Conservation (phyloP, 2,329 filamentous ascomycete species). For the Penicillium sp. region DNA sequence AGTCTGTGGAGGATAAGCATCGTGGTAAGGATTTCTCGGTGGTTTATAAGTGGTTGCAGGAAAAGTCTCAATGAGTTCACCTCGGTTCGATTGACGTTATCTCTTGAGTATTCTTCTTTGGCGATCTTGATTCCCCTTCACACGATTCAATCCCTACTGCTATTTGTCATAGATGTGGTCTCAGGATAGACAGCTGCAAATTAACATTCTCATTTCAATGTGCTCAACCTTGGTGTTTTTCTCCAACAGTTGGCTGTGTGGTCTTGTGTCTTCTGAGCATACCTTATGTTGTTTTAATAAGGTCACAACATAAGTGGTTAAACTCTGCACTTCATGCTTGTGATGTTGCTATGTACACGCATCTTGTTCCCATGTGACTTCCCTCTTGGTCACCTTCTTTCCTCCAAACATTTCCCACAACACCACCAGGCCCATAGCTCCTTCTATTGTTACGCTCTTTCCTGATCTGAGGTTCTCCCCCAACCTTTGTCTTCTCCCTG, state of each 20-base stretch:
- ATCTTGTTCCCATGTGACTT: slow-evolving; percentile 2
- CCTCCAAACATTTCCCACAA: background rate
- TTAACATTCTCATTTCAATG: background rate
- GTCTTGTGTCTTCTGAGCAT: background rate
- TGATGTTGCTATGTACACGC: background rate
- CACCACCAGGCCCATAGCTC: background rate
- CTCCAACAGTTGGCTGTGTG: background rate
- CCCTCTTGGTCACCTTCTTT: background rate
- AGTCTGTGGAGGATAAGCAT: slow-evolving; percentile 61
- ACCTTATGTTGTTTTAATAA: background rate
- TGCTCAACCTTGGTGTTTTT: background rate
- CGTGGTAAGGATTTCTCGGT: slow-evolving; percentile 77
- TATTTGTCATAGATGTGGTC: slow-evolving; percentile 2
- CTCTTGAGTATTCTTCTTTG: background rate
- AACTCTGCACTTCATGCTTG: background rate
- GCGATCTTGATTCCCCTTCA: background rate
- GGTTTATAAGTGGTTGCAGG: slow-evolving; percentile 67
- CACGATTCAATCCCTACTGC: background rate
- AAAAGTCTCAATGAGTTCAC: slow-evolving; percentile 29
- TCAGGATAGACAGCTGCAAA: background rate
- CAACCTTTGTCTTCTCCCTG: slow-evolving; percentile 12
- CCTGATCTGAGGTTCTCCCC: slow-evolving; percentile 4
- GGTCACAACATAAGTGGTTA: background rate
- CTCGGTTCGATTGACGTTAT: background rate
- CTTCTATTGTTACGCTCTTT: slow-evolving; percentile 1